Evolutionary conservation across 257 asterid species (phyloP).

Genomic region (Solanum tacnaense): DNA sequence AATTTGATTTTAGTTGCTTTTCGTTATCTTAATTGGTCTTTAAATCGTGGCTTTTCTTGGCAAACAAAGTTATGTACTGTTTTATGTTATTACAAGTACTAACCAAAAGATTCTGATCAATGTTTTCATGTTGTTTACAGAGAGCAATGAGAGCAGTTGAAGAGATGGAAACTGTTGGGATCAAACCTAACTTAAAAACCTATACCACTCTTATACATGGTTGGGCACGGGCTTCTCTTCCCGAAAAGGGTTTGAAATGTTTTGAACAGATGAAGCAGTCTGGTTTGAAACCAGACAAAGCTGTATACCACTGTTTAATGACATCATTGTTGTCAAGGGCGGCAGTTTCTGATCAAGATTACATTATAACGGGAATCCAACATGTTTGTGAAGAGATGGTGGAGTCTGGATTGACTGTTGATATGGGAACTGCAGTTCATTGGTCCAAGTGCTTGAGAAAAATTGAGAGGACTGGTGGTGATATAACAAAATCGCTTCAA

Average conservation of each 20-base stretch:
- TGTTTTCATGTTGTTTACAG: slow-evolving; percentile 17
- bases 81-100: not conserved
- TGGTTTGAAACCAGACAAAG: slow-evolving; percentile 76
- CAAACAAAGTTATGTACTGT: not conserved
- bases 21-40: not conserved
- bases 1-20: not conserved
- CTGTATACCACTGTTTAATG: slow-evolving; percentile 92
- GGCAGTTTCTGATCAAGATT: slow-evolving; percentile 53
- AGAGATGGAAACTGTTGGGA: slow-evolving; percentile 74
- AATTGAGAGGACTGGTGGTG: slow-evolving; percentile 75
- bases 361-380: slow-evolving; percentile 49
- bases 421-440: slow-evolving; percentile 97
- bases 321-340: slow-evolving; percentile 85
- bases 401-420: slow-evolving; percentile 45
- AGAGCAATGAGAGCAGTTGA: slow-evolving; percentile 60
- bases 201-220: slow-evolving; percentile 86
- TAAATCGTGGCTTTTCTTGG: not conserved
- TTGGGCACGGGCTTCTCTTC: slow-evolving; percentile 92
- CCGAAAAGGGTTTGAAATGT: slow-evolving; percentile 84
- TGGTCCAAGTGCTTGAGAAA: slow-evolving; percentile 81
- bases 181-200: slow-evolving; percentile 73
- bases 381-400: slow-evolving; percentile 67
- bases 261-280: slow-evolving; percentile 75
- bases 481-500: slow-evolving; percentile 78
- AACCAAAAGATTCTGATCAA: not conserved